phyloP scores from a whole-genome alignment of 306 rosid species.

The Spatholobus suberectus region DNA sequence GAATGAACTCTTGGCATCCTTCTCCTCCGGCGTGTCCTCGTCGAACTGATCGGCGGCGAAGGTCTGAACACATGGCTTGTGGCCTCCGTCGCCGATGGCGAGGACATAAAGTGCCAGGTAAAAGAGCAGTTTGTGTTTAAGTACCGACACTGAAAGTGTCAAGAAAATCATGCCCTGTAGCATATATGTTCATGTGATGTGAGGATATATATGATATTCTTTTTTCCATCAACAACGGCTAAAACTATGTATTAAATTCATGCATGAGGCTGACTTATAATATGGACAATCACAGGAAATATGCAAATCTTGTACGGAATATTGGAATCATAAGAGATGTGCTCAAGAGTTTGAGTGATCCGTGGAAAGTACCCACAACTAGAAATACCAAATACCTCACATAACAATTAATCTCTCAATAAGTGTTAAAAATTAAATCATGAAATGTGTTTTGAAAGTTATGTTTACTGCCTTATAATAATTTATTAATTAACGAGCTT shows the following conservation, averaged over 20 bases:
- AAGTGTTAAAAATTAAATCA: background rate
- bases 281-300: constrained; percentile 40
- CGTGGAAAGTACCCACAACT: constrained; percentile 14
- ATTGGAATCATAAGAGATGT: constrained; percentile 38
- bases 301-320: constrained; percentile 42
- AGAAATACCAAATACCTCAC: background rate
- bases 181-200: background rate
- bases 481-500: background rate
- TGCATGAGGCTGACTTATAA: constrained; percentile 32
- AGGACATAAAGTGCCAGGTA: constrained; percentile 63
- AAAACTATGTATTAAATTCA: constrained; percentile 14
- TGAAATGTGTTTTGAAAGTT: background rate
- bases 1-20: constrained; percentile 65
- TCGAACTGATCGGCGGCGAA: constrained; percentile 90
- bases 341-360: background rate
- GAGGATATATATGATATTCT: constrained; percentile 2
- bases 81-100: constrained; percentile 79
- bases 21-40: constrained; percentile 63
- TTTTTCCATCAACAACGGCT: background rate
- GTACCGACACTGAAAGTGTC: constrained; percentile 58
- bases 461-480: background rate
- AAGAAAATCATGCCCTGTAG: constrained; percentile 61
- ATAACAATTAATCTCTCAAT: background rate
- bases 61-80: constrained; percentile 79
- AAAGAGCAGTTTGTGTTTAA: constrained; percentile 44